These are phyloP conservation scores for Poronia punctata DNA, from an alignment of 495 filamentous ascomycete genomes.

Conservation along the genomic window DNA sequence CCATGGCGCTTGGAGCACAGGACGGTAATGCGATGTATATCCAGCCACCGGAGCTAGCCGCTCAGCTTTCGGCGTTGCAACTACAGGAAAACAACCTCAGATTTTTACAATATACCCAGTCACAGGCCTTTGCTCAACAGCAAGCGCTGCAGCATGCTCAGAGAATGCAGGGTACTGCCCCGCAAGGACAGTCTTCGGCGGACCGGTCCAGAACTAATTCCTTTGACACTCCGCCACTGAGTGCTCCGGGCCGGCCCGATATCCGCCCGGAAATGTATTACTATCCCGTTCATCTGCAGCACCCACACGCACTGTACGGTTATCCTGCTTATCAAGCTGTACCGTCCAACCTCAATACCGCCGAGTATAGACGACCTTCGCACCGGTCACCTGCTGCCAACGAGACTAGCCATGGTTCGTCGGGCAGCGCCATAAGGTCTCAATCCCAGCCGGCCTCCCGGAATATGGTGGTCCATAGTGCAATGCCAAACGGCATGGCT, in stretches of 20 bases:
- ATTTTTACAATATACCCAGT: constrained; percentile 42
- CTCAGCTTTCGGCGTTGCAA: constrained; percentile 28
- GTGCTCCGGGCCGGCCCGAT: constrained; percentile 44
- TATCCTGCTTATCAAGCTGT: constrained; percentile 42
- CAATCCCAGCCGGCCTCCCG: constrained; percentile 50
- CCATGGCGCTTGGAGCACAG: constrained; percentile 24
- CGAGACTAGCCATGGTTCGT: constrained; percentile 31
- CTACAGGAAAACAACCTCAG: constrained; percentile 38
- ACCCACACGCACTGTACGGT: constrained; percentile 24
- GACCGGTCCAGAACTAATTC: constrained; percentile 49
- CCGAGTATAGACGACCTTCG: constrained; percentile 44
- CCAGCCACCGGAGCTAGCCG: constrained; percentile 39
- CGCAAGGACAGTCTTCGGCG: constrained; percentile 29
- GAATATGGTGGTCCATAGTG: constrained; percentile 17
- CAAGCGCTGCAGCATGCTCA: constrained; percentile 40
- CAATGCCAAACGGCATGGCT: constrained; percentile 23
- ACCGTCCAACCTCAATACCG: constrained; percentile 31
- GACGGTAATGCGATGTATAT: constrained; percentile 38
- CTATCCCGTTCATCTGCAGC: constrained; percentile 25
- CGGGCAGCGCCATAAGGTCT: constrained; percentile 43
- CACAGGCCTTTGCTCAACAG: constrained; percentile 37
- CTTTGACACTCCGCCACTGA: constrained; percentile 45
- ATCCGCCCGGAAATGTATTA: constrained; percentile 32
- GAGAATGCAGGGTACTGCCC: constrained; percentile 36
- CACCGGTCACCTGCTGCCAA: constrained; percentile 37